Evolutionary conservation across 768 basidiomycete genomes (phyloP).

Genomic region (Coprinopsis cinerea): DNA sequence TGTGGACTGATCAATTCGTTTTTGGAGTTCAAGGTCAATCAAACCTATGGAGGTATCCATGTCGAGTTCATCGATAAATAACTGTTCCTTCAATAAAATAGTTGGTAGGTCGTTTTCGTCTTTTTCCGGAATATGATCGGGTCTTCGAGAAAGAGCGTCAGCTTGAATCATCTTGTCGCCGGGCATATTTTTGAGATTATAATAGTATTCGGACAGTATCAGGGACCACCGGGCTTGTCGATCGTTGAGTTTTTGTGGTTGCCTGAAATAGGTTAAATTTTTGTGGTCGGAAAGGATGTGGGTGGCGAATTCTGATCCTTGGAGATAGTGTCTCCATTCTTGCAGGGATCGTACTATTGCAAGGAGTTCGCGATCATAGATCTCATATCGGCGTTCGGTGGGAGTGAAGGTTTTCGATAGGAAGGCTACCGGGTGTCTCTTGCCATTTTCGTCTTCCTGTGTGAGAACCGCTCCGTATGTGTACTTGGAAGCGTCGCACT

Average conservation of each 20-base stretch:
- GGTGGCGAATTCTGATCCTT: too few species aligned
- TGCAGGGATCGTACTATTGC: too few species aligned
- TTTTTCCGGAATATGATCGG: constrained; percentile 12
- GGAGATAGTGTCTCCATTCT: too few species aligned
- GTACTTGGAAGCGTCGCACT: constrained; percentile 3
- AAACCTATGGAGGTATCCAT: too few species aligned
- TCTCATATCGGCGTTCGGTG: too few species aligned
- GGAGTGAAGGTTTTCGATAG: too few species aligned
- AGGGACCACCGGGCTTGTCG: too few species aligned
- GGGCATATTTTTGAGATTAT: constrained; percentile 24
- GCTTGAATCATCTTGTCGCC: constrained; percentile 15
- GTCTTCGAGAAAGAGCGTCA: constrained; percentile 16
- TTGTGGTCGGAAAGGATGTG: too few species aligned
- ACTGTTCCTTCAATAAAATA: constrained; percentile 10
- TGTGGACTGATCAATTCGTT: not conserved
- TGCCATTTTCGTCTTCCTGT: constrained; percentile 3
- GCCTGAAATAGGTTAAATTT: too few species aligned
- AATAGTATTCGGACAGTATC: constrained; percentile 25
- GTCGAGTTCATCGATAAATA: constrained; percentile 14
- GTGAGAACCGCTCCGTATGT: constrained; percentile 12
- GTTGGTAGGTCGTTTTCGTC: constrained; percentile 16
- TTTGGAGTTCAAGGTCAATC: too few species aligned
- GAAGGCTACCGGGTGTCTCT: constrained; percentile 1
- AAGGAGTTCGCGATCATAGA: too few species aligned
- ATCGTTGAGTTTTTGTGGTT: too few species aligned